A percentile compares a stretch with the other conserved stretches of the same genome.
Conservation (phyloP, 2,329 filamentous ascomycete species). For the Aspergillus fructus region DNA sequence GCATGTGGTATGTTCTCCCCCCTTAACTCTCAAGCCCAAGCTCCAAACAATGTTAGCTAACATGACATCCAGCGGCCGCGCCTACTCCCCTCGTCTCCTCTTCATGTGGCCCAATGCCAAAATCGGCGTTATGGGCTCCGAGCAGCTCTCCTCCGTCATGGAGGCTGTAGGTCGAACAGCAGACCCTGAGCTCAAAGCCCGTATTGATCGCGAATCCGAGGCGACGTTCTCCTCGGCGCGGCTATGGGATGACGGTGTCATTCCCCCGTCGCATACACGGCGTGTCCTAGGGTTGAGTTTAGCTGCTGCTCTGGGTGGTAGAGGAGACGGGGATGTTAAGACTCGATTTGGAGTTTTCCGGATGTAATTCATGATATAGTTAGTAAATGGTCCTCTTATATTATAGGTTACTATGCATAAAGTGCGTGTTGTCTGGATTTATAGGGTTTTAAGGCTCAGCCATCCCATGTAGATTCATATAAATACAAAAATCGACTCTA, state of each 20-base stretch:
- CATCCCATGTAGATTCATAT: background rate
- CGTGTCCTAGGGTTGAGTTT: constrained; percentile 71
- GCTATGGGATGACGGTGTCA: constrained; percentile 86
- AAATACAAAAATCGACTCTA: background rate
- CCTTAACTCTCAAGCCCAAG: background rate
- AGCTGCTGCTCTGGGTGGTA: constrained; percentile 68
- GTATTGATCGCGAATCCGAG: constrained; percentile 89
- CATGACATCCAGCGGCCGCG: constrained; percentile 65
- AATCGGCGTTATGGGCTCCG: constrained; percentile 92
- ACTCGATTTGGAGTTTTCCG: constrained; percentile 78
- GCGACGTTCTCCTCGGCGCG: constrained; percentile 84
- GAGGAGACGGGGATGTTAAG: constrained; percentile 57
- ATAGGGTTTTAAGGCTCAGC: background rate
- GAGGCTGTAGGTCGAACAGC: constrained; percentile 82
- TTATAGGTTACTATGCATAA: background rate
- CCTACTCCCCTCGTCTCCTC: constrained; percentile 85
- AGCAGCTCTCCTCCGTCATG: constrained; percentile 92
- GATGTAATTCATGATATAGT: constrained; percentile 58
- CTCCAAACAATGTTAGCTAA: background rate
- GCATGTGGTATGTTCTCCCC: constrained; percentile 71
- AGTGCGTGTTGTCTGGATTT: background rate
- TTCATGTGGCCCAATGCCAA: constrained; percentile 99
- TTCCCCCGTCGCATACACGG: constrained; percentile 73
- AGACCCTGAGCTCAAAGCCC: constrained; percentile 74
- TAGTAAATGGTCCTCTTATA: background rate